Conservation (phyloP, 345 rosid species). For the Gossypium bickii region DNA sequence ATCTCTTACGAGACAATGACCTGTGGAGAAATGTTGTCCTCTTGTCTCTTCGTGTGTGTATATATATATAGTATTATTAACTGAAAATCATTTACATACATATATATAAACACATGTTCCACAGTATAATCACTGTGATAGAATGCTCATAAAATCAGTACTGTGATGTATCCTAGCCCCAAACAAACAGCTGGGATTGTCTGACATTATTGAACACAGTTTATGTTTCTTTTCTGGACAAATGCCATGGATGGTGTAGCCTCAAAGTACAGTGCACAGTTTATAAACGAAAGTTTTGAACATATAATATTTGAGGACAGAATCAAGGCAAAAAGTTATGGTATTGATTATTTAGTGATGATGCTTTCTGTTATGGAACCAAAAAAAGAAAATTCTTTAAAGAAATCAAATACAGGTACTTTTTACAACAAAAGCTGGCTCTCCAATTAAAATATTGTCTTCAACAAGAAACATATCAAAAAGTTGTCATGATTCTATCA, state of each 20-base stretch:
- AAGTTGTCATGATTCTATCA: not conserved
- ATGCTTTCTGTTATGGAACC: not conserved
- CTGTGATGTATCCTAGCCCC: too few relatives aligned
- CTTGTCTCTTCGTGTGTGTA: too few relatives aligned
- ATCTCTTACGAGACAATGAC: too few relatives aligned
- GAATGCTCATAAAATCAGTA: not conserved
- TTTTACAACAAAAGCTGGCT: constrained; percentile 2
- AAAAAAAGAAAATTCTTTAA: not conserved
- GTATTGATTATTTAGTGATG: not conserved
- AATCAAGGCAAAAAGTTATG: not conserved
- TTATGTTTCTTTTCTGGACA: too few relatives aligned
- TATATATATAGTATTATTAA: too few relatives aligned
- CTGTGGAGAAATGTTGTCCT: too few relatives aligned
- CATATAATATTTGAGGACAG: not conserved
- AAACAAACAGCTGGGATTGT: too few relatives aligned
- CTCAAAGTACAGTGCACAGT: too few relatives aligned
- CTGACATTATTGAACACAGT: too few relatives aligned
- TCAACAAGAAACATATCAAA: constrained; percentile 3
- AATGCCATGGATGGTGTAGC: too few relatives aligned
- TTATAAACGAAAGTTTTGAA: not conserved
- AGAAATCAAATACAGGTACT: not conserved
- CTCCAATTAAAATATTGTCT: not conserved
- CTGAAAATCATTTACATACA: too few relatives aligned
- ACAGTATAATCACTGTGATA: not conserved
- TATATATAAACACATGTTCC: not conserved